Conservation (phyloP, 2,329 filamentous ascomycete genomes). For the Colletotrichum graminicola region DNA sequence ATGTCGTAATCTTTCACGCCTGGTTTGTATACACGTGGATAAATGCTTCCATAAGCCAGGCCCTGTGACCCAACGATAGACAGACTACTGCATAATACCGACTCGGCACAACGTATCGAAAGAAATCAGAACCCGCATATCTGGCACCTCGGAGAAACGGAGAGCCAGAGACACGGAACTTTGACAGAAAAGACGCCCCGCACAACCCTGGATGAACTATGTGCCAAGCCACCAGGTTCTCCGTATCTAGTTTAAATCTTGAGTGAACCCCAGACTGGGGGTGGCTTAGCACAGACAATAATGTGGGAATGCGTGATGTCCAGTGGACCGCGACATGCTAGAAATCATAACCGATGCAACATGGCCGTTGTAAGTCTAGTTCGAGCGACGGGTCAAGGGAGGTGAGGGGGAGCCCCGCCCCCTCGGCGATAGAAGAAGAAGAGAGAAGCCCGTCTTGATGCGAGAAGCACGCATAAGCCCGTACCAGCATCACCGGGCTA, state of each 20-base stretch:
- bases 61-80: no score
- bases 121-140: neutral
- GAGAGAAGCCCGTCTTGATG: neutral
- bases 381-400: constrained; percentile 1
- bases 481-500: constrained; percentile 7
- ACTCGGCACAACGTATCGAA: no score
- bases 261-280: constrained; percentile 17
- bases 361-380: neutral
- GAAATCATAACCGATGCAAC: constrained; percentile 34
- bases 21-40: neutral
- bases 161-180: neutral
- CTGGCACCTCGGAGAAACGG: neutral
- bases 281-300: constrained; percentile 37
- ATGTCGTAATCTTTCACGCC: no score
- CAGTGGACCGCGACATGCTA: neutral
- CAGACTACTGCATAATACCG: neutral
- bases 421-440: neutral
- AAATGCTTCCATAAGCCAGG: neutral
- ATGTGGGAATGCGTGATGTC: constrained; percentile 11
- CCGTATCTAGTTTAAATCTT: neutral
- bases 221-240: constrained; percentile 28
- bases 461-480: neutral
- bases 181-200: constrained; percentile 18
- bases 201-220: constrained; percentile 17
- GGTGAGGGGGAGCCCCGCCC: neutral